phyloP scores from a whole-genome alignment of 257 asterid species.

The Solanum peruvianum region DNA sequence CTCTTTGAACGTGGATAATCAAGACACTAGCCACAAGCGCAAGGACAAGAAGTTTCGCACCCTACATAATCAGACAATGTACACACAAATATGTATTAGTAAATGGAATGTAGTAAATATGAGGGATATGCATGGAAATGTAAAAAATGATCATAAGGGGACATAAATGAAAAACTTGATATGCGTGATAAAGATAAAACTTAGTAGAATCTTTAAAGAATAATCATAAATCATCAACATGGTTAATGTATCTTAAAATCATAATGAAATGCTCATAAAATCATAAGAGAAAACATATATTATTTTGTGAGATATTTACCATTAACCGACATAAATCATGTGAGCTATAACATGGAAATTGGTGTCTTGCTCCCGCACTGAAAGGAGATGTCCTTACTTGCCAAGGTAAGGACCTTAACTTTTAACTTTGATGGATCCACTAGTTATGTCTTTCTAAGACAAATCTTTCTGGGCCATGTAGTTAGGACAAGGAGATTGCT shows the following conservation, averaged over 20 bases:
- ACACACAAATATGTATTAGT: background rate
- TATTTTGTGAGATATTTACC: background rate
- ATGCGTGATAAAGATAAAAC: background rate
- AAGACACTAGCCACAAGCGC: background rate
- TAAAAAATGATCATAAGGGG: background rate
- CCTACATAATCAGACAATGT: background rate
- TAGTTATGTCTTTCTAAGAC: no score
- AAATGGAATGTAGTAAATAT: background rate
- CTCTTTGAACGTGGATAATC: no score
- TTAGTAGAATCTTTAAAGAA: background rate
- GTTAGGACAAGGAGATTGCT: no score
- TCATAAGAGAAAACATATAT: background rate
- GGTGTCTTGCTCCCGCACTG: no score
- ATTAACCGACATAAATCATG: no score
- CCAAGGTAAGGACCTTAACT: no score
- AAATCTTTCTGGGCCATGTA: no score
- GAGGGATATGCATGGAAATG: background rate
- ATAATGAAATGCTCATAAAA: background rate
- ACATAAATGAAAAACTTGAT: background rate
- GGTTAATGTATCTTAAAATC: background rate
- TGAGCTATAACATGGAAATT: no score
- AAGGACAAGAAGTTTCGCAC: no score
- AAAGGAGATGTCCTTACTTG: no score
- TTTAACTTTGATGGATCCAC: no score
- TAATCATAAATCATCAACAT: background rate